Conservation (phyloP, 73 alveolate genomes). For the Tetrahymena thermophila region DNA sequence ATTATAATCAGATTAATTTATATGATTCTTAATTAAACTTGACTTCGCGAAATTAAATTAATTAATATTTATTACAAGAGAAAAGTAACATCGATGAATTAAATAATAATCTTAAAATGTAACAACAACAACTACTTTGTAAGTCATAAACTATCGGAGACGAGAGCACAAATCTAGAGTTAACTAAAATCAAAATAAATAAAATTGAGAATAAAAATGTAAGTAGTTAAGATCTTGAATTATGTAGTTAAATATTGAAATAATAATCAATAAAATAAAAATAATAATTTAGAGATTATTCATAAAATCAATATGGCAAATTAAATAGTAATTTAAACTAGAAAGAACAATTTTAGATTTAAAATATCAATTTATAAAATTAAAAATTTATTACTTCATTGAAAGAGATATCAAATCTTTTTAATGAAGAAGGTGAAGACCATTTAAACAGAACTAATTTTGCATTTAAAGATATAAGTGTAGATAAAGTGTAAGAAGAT, state of each 20-base stretch:
- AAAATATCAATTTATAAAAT: too few relatives aligned
- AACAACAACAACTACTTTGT: neutral
- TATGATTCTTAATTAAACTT: neutral
- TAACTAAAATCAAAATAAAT: neutral
- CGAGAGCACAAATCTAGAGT: neutral
- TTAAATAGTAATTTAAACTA: too few relatives aligned
- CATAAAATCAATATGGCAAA: too few relatives aligned
- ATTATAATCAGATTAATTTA: neutral
- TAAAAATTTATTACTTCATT: neutral
- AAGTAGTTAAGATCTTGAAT: neutral
- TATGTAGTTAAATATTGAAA: too few relatives aligned
- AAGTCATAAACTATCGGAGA: neutral
- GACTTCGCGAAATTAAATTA: neutral
- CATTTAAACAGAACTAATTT: too few relatives aligned
- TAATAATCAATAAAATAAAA: too few relatives aligned
- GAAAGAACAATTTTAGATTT: too few relatives aligned
- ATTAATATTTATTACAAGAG: neutral
- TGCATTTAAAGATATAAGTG: neutral
- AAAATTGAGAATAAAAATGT: neutral
- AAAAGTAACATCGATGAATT: neutral
- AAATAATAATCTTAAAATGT: neutral
- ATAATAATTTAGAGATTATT: too few relatives aligned
- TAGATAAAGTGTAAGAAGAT: neutral
- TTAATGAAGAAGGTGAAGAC: neutral
- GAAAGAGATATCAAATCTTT: neutral